phyloP scores from a whole-genome alignment of 169 alveolate species.

The Perkinsus chesapeaki region DNA sequence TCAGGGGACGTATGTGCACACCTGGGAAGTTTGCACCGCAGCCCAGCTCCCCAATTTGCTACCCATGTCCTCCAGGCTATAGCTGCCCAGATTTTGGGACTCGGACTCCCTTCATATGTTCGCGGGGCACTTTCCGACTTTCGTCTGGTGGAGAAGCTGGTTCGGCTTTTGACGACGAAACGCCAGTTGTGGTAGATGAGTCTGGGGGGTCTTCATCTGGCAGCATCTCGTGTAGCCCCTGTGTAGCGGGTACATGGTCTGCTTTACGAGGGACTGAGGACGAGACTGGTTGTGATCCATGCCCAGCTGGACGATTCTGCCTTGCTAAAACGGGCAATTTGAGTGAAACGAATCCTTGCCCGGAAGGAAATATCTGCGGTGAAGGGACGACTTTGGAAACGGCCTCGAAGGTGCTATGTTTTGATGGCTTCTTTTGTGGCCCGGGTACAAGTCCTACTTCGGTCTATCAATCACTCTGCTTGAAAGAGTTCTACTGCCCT shows the following conservation, averaged over 20 bases:
- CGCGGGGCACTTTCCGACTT: not conserved
- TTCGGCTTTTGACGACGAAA: not conserved
- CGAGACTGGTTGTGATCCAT: conserved; percentile 29
- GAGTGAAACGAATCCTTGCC: conserved; percentile 24
- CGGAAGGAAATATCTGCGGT: conserved; percentile 32
- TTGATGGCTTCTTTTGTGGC: conserved; percentile 28
- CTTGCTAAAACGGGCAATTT: conserved; percentile 26
- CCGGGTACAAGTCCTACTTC: conserved; percentile 16
- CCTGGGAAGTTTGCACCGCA: conserved; percentile 12
- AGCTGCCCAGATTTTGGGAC: conserved; percentile 14
- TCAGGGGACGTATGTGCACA: not conserved
- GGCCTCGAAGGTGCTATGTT: conserved; percentile 15
- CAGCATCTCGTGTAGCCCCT: conserved; percentile 7
- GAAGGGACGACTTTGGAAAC: conserved; percentile 23
- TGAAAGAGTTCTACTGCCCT: conserved; percentile 5
- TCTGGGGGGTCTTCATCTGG: not conserved
- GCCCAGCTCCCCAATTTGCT: conserved; percentile 1
- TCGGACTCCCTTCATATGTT: not conserved
- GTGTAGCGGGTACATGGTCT: conserved; percentile 18
- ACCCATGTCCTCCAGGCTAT: conserved; percentile 10
- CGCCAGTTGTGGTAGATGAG: not conserved
- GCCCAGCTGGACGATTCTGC: conserved; percentile 35
- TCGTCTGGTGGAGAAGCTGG: not conserved
- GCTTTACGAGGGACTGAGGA: conserved; percentile 28
- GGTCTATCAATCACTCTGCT: not conserved